These are phyloP conservation scores for Backusella psychrophila DNA, from an alignment of 192 early-diverging fungal genomes.

Conservation along the genomic window DNA sequence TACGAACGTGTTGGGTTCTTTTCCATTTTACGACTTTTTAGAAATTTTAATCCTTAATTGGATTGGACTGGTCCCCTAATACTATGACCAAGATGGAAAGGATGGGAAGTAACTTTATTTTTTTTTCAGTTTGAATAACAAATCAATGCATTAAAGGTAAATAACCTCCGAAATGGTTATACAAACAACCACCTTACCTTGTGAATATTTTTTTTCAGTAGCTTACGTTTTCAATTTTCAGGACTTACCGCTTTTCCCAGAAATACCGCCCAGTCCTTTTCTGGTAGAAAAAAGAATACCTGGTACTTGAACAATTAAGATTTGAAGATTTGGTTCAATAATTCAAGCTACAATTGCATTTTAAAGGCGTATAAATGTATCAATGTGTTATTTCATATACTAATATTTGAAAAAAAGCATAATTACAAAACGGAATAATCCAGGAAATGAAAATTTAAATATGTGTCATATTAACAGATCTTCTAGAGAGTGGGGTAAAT, in stretches of 20 bases:
- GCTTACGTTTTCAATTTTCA: not conserved
- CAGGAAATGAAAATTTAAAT: not conserved
- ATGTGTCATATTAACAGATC: not conserved
- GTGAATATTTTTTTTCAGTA: not conserved
- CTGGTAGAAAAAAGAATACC: not conserved
- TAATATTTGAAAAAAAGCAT: not conserved
- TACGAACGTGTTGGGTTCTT: not conserved
- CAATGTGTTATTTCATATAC: not conserved
- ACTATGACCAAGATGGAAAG: slow-evolving; percentile 1
- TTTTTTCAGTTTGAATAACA: not conserved
- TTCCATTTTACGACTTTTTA: not conserved
- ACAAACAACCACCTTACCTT: not conserved
- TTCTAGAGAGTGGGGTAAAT: not conserved
- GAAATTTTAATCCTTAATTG: not conserved
- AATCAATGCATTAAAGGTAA: not conserved
- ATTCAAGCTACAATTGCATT: not conserved
- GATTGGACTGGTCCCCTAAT: not conserved
- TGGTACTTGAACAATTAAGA: not conserved
- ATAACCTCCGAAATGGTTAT: not conserved
- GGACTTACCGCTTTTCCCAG: not conserved
- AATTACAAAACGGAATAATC: not conserved
- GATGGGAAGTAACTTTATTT: slow-evolving; percentile 3
- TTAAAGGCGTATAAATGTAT: not conserved
- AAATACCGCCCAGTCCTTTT: not conserved
- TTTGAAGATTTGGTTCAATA: not conserved